Conservation (phyloP, 1,284 basidiomycete genomes). For the Austropuccinia psidii region DNA sequence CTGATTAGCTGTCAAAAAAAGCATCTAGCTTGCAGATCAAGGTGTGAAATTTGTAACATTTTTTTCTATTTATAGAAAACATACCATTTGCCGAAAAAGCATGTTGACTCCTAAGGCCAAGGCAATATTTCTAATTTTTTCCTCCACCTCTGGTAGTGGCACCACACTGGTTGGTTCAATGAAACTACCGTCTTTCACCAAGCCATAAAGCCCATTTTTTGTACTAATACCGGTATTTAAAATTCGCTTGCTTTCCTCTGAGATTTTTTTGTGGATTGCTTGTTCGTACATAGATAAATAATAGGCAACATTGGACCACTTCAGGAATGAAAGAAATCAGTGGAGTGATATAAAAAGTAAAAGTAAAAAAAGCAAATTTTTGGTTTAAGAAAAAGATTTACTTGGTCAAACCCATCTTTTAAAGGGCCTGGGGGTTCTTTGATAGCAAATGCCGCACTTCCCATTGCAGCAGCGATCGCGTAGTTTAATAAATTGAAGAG, state of each 20-base stretch:
- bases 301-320: constrained; percentile 29
- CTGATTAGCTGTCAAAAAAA: neutral
- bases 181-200: constrained; percentile 13
- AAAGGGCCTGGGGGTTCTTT: constrained; percentile 22
- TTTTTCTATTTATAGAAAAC: no score
- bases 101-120: constrained; percentile 17
- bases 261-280: neutral
- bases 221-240: constrained; percentile 10
- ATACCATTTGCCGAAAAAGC: neutral
- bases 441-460: neutral
- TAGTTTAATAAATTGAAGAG: constrained; percentile 6
- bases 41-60: no score
- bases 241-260: neutral
- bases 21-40: neutral
- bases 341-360: neutral
- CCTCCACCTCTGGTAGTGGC: neutral
- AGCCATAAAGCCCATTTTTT: constrained; percentile 23
- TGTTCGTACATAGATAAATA: constrained; percentile 23
- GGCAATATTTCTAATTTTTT: neutral
- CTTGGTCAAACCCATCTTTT: constrained; percentile 30
- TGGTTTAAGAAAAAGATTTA: neutral
- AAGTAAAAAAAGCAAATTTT: neutral
- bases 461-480: constrained; percentile 10
- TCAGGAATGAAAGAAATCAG: neutral
- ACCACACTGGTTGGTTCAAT: neutral